A percentile compares a stretch with the other conserved stretches of the same genome.
Conservation (phyloP, 1,284 basidiomycete genomes). For the Fomes fomentarius region DNA sequence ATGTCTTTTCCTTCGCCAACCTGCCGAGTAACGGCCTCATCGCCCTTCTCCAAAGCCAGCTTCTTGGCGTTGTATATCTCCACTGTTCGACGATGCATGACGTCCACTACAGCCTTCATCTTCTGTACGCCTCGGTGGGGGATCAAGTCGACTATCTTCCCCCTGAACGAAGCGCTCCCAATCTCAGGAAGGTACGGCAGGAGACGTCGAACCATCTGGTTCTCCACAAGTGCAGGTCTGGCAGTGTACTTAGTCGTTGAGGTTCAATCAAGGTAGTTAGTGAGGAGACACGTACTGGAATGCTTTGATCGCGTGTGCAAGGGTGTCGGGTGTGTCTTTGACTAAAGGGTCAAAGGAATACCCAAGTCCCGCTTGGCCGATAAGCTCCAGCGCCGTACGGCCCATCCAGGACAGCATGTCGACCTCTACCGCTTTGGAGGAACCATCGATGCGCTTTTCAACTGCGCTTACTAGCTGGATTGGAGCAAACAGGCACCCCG, state of each 20-base stretch:
- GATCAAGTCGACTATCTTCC: too few relatives aligned
- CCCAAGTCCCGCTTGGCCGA: constrained; percentile 40
- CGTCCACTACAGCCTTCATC: constrained; percentile 35
- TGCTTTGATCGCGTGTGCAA: constrained; percentile 5
- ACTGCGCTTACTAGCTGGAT: constrained; percentile 28
- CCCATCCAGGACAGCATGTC: constrained; percentile 39
- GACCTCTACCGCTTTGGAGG: constrained; percentile 24
- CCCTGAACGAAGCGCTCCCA: too few relatives aligned
- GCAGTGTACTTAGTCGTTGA: too few relatives aligned
- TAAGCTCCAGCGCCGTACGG: constrained; percentile 39
- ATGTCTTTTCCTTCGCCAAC: constrained; percentile 45
- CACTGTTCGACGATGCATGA: constrained; percentile 40
- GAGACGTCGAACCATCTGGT: too few relatives aligned
- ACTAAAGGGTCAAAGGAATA: constrained; percentile 39
- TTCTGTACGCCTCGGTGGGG: background rate
- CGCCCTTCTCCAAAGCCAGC: constrained; percentile 29
- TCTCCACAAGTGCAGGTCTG: too few relatives aligned
- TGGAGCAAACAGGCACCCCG: too few relatives aligned
- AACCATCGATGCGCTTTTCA: constrained; percentile 6
- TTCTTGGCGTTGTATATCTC: constrained; percentile 45
- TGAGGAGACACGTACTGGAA: too few relatives aligned
- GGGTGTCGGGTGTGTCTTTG: constrained; percentile 26
- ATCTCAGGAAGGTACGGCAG: too few relatives aligned
- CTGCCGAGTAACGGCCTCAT: constrained; percentile 24
- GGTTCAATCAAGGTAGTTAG: too few relatives aligned